Evolutionary conservation across 106 monocot species (phyloP), one percentile per base, ranked within the genome.

Genomic region (Platanthera zijinensis): DNA sequence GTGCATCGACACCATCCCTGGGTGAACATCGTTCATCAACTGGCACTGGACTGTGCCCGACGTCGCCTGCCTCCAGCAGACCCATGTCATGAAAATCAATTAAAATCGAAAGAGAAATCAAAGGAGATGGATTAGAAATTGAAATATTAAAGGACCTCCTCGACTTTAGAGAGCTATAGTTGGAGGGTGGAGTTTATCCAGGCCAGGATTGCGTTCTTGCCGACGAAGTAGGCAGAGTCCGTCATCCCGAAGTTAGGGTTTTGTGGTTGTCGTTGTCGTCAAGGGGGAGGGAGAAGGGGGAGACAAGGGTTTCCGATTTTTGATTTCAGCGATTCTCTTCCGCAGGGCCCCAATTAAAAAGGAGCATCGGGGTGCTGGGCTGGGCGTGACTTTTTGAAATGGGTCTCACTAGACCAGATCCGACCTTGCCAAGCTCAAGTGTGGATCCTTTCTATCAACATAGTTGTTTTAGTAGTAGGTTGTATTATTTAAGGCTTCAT

Each of bases 181-280:
- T 91, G 89, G 78, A 97, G 97, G 15, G 97, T 89, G 73, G 94
- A 83, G 84, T 97, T 97, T 83, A 97, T 92, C 97, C 97, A 97
- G 14, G 93, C 77, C 52, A 97, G 80, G 84, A 97, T 93, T 89
- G 94, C 97, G 46, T 74, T 80, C 50, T 94, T 79, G 15, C 93
- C 91, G 8, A 97, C 97, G 82, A 97, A 97, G 88, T 97, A 97
- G 4, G 97, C 97, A 11, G 86, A 54, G 63, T 97, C 97, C 97
- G 92, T 97, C 89, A 90, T 97, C 57, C 97, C 97, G 15, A 97
- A 94, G 73, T 79, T 75, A 10, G 18, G 19, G 14, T 54, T 39
- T 13, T 39, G 32, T 47, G 7, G 69, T 46, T 47, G 2, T 47
- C 69, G 46, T 69, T 15, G 17, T n/a, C n/a, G n/a, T n/a, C n/a